Conservation (phyloP, 1,139 yeast genomes). For the Blastobotrys arbuscula region DNA sequence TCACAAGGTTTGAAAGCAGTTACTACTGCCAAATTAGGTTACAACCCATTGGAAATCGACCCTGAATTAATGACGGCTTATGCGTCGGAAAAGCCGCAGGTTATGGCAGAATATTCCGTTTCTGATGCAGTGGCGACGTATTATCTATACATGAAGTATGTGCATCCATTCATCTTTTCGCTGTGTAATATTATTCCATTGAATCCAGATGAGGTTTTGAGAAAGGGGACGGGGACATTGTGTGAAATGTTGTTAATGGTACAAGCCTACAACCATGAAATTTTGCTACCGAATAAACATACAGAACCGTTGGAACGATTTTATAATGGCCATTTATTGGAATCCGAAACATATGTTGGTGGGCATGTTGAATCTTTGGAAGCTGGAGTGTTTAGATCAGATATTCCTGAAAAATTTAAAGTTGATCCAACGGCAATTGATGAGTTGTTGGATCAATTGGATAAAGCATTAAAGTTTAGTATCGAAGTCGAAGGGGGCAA, state of each 20-base stretch:
- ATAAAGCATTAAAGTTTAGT: conserved; percentile 72
- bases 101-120: conserved; percentile 91
- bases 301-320: conserved; percentile 88
- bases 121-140: conserved; percentile 99
- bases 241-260: conserved; percentile 98
- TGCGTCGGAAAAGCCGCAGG: conserved; percentile 90
- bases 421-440: conserved; percentile 81
- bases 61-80: conserved; percentile 98
- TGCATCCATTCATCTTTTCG: conserved; percentile 95
- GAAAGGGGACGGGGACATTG: conserved; percentile 97
- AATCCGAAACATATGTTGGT: conserved; percentile 96
- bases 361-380: conserved; percentile 98
- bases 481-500: conserved; percentile 77
- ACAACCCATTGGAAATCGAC: conserved; percentile 92
- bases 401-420: conserved; percentile 66
- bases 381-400: conserved; percentile 96
- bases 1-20: conserved; percentile 98
- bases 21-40: conserved; percentile 91
- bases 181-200: conserved; percentile 92
- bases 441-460: conserved; percentile 67
- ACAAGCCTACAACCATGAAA: conserved; percentile 77
- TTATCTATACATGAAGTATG: conserved; percentile 91
- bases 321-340: conserved; percentile 88
- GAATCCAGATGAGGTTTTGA: conserved; percentile 90
- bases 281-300: conserved; percentile 88